Conservation (phyloP, 2,329 filamentous ascomycete genomes). For the Penicillium sp. region DNA sequence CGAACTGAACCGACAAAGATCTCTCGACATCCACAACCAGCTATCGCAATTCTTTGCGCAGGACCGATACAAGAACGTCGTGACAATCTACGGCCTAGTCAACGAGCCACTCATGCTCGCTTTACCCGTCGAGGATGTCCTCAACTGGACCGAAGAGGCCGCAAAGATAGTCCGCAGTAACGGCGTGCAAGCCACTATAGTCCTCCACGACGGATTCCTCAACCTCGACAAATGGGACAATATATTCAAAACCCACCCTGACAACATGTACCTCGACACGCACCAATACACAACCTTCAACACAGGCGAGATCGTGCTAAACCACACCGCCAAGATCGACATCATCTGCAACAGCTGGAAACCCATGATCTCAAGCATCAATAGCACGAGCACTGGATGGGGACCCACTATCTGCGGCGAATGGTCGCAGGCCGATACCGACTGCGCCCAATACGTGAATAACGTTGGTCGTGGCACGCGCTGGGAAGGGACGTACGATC, state of each 20-base stretch:
- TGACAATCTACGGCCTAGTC: conserved; percentile 87
- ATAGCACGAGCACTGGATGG: conserved; percentile 71
- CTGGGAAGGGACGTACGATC: conserved; percentile 76
- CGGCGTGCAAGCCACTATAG: conserved; percentile 65
- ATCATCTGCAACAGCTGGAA: conserved; percentile 89
- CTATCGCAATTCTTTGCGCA: conserved; percentile 91
- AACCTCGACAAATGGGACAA: conserved; percentile 88
- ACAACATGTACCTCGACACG: conserved; percentile 77
- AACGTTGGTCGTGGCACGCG: conserved; percentile 83
- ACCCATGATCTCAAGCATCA: conserved; percentile 65
- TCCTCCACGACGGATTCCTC: conserved; percentile 94
- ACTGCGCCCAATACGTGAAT: conserved; percentile 82
- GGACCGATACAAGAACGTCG: conserved; percentile 82
- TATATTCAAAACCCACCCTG: conserved; percentile 63
- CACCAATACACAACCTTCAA: conserved; percentile 99
- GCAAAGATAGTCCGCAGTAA: conserved; percentile 69
- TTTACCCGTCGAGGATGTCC: conserved; percentile 61
- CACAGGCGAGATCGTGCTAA: conserved; percentile 72
- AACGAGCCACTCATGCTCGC: conserved; percentile 89
- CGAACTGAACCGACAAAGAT: conserved; percentile 68
- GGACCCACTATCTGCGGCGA: conserved; percentile 93
- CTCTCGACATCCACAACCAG: conserved; percentile 79
- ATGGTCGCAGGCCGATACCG: conserved; percentile 96
- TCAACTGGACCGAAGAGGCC: conserved; percentile 73
- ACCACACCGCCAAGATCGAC: conserved; percentile 75